Evolutionary conservation across 1,139 yeast genomes (phyloP).

Genomic region (Geotrichum citri-aurantii): DNA sequence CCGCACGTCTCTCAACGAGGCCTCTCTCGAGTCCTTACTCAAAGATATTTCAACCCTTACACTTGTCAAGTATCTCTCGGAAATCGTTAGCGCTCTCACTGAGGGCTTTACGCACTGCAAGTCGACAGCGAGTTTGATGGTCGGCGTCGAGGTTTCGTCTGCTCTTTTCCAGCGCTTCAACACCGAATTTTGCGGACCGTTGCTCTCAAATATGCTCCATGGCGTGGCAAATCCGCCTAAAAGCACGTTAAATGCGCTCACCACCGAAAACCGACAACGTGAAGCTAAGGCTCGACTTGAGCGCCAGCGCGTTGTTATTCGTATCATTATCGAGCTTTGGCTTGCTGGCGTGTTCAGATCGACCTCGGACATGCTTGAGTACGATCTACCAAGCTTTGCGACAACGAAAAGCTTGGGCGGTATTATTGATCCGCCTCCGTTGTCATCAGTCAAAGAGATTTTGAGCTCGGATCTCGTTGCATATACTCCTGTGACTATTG

Average conservation of each 20-base stretch:
- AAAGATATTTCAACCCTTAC: slow-evolving; percentile 60
- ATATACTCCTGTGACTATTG: slow-evolving; percentile 43
- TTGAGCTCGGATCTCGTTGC: slow-evolving; percentile 43
- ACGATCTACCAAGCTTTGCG: slow-evolving; percentile 41
- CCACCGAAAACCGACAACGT: slow-evolving; percentile 37
- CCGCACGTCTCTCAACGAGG: slow-evolving; percentile 51
- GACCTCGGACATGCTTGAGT: slow-evolving; percentile 26
- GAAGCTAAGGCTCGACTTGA: slow-evolving; percentile 42
- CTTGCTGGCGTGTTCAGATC: slow-evolving; percentile 44
- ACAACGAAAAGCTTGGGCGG: slow-evolving; percentile 26
- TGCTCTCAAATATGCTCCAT: slow-evolving; percentile 46
- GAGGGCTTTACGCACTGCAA: slow-evolving; percentile 57
- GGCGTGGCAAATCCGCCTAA: slow-evolving; percentile 42
- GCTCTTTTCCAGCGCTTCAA: slow-evolving; percentile 74
- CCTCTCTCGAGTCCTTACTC: slow-evolving; percentile 44
- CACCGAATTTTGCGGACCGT: slow-evolving; percentile 45
- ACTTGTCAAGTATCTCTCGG: slow-evolving; percentile 71
- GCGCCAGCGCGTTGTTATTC: slow-evolving; percentile 48
- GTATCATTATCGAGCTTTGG: slow-evolving; percentile 57
- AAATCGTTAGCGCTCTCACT: slow-evolving; percentile 54
- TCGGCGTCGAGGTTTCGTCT: slow-evolving; percentile 64
- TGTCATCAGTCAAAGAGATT: slow-evolving; percentile 50
- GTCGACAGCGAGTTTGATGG: slow-evolving; percentile 54
- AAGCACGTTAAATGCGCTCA: slow-evolving; percentile 31
- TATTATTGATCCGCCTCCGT: slow-evolving; percentile 39